Evolutionary conservation across 2,329 filamentous ascomycete genomes (phyloP).

Genomic region (Penicillium capsulatum): DNA sequence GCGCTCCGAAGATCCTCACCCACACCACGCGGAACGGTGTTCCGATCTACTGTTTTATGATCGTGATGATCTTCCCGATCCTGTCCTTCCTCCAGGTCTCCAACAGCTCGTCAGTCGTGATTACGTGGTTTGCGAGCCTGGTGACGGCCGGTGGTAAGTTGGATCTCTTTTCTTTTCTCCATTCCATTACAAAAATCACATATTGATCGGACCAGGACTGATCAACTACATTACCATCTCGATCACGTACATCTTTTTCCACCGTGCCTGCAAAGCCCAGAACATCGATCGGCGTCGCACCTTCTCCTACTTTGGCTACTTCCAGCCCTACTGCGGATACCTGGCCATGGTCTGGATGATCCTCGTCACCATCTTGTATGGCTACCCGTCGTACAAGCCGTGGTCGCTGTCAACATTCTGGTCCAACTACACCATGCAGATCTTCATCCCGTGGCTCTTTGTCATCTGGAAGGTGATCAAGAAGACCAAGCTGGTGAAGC

Average conservation of each 20-base stretch:
- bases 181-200: slow-evolving; percentile 30
- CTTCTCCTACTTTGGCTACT: slow-evolving; percentile 56
- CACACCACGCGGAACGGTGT: slow-evolving; percentile 59
- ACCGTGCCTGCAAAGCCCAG: slow-evolving; percentile 51
- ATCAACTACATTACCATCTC: slow-evolving; percentile 62
- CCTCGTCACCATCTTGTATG: slow-evolving; percentile 44
- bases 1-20: slow-evolving; percentile 53
- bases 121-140: slow-evolving; percentile 55
- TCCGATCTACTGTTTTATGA: slow-evolving; percentile 54
- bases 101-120: slow-evolving; percentile 47
- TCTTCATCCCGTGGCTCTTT: slow-evolving; percentile 54
- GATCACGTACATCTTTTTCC: slow-evolving; percentile 57
- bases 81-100: slow-evolving; percentile 53
- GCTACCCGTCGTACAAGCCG: slow-evolving; percentile 51
- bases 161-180: no score
- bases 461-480: slow-evolving; percentile 61
- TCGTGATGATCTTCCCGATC: slow-evolving; percentile 53
- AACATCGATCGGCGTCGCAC: slow-evolving; percentile 50
- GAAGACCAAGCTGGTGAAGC: slow-evolving; percentile 52
- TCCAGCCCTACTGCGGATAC: slow-evolving; percentile 56
- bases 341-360: slow-evolving; percentile 22
- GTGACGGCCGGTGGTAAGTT: slow-evolving; percentile 52
- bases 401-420: slow-evolving; percentile 46
- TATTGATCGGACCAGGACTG: slow-evolving; percentile 19
- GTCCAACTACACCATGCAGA: slow-evolving; percentile 55